Evolutionary conservation across 164 flowering plant species (phyloP).

Genomic region (Sextonia rubra): DNA sequence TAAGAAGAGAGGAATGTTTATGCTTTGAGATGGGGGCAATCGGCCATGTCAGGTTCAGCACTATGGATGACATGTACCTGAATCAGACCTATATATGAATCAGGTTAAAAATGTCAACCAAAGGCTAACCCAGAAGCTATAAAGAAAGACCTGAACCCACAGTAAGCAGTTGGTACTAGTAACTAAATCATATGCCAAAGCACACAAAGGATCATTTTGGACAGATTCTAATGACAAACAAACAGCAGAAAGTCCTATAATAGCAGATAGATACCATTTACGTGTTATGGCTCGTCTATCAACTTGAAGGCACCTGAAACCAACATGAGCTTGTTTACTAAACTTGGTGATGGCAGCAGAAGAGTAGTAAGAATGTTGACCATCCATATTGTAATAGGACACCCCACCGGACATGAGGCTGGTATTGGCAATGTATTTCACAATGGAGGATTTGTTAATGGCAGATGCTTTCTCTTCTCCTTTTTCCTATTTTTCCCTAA

Average conservation of each 20-base stretch:
- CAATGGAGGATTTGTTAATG: neutral
- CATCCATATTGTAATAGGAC: neutral
- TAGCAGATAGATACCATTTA: neutral
- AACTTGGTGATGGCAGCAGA: neutral
- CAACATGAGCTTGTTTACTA: neutral
- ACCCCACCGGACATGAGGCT: conserved; percentile 4
- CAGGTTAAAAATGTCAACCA: too few relatives aligned
- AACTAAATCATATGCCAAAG: neutral
- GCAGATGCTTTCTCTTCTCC: too few relatives aligned
- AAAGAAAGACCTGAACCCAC: too few relatives aligned
- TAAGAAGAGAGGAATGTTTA: too few relatives aligned
- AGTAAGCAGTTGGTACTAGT: neutral
- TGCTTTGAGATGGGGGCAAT: too few relatives aligned
- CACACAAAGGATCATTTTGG: neutral
- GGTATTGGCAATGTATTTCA: neutral
- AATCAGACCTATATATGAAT: too few relatives aligned
- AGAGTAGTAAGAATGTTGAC: conserved; percentile 1
- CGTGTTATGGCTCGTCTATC: neutral
- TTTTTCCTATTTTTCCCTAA: too few relatives aligned
- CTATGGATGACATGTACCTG: too few relatives aligned
- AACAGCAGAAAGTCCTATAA: neutral
- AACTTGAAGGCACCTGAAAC: conserved; percentile 1
- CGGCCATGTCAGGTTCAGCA: too few relatives aligned
- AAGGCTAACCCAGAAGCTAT: too few relatives aligned
- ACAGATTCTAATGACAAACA: neutral